Evolutionary conservation across 2,329 filamentous ascomycete genomes (phyloP).

Genomic region (Elsinoe arachidis): DNA sequence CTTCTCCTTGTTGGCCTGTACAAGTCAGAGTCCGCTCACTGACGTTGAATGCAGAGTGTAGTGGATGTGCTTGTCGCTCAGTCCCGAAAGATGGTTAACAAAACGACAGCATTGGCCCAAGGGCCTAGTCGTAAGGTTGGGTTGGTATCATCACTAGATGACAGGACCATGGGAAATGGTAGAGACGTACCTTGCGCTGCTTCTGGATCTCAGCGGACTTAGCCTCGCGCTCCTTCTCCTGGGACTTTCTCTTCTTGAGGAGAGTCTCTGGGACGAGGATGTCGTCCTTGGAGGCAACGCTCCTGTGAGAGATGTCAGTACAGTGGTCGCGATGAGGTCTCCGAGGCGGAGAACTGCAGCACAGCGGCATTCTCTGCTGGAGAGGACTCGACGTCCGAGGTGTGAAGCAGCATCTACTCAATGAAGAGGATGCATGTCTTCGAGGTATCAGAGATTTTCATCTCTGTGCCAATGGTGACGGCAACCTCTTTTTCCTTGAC

Average conservation of each 20-base stretch:
- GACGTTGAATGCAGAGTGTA: not conserved
- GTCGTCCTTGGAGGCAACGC: slow-evolving; percentile 88
- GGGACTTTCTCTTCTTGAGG: slow-evolving; percentile 99
- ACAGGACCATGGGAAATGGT: slow-evolving; percentile 19
- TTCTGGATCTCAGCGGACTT: slow-evolving; percentile 69
- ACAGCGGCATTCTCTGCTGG: slow-evolving; percentile 87
- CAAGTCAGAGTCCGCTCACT: slow-evolving; percentile 21
- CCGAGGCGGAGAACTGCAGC: slow-evolving; percentile 91
- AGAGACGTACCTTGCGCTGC: slow-evolving; percentile 73
- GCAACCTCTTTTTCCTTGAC: slow-evolving; percentile 71
- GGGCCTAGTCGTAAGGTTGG: slow-evolving; percentile 75
- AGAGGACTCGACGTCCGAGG: slow-evolving; percentile 56
- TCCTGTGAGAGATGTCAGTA: slow-evolving; percentile 62
- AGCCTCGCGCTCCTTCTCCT: slow-evolving; percentile 97
- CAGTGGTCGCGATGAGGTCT: slow-evolving; percentile 65
- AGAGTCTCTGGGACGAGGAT: slow-evolving; percentile 98
- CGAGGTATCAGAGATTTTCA: not conserved
- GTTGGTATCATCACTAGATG: slow-evolving; percentile 77
- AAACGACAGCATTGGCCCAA: slow-evolving; percentile 88
- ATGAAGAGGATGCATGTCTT: slow-evolving; percentile 16
- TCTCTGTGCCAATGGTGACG: not conserved
- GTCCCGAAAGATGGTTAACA: slow-evolving; percentile 99
- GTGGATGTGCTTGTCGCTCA: slow-evolving; percentile 46
- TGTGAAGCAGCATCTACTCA: slow-evolving; percentile 41
- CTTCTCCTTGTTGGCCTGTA: slow-evolving; percentile 96